Percentiles rank a stretch among this genome's conserved stretches.
Evolutionary conservation across 2,329 filamentous ascomycete species (phyloP).

Genomic region (Phoma herbarum): DNA sequence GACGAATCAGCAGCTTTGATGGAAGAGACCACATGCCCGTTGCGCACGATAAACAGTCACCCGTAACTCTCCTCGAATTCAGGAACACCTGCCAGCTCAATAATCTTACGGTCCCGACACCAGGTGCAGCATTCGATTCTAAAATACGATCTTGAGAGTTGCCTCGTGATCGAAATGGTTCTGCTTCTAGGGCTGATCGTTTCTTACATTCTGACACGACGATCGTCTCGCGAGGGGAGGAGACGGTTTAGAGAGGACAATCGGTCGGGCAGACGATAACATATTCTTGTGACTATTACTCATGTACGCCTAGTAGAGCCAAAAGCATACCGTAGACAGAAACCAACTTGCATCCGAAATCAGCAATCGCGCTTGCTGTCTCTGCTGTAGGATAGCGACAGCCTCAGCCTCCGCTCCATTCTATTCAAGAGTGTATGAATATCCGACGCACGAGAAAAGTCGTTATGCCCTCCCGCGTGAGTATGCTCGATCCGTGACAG

Average conservation of each 20-base stretch:
- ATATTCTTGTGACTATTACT: not conserved
- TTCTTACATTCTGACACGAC: not conserved
- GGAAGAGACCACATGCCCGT: too few species aligned
- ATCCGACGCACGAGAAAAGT: not conserved
- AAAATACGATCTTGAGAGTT: not conserved
- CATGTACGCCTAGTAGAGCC: not conserved
- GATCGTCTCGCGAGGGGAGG: not conserved
- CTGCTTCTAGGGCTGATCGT: not conserved
- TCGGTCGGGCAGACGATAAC: not conserved
- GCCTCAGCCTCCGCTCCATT: not conserved
- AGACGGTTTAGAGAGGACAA: not conserved
- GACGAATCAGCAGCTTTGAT: too few species aligned
- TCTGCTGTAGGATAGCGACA: not conserved
- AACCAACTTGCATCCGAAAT: not conserved
- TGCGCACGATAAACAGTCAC: too few species aligned
- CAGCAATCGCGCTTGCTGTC: not conserved
- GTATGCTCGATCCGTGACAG: not conserved
- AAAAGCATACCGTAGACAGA: not conserved
- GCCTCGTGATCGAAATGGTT: not conserved
- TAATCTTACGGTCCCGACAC: too few species aligned
- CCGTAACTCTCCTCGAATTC: too few species aligned
- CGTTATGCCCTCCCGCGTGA: not conserved
- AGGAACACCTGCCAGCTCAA: too few species aligned
- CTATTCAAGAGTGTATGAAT: not conserved
- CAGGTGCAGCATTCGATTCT: too few species aligned